A percentile compares a stretch with the other conserved stretches of the same genome.
Evolutionary conservation across 169 alveolate species (phyloP).

Genomic region (Plasmodium gaboni): DNA sequence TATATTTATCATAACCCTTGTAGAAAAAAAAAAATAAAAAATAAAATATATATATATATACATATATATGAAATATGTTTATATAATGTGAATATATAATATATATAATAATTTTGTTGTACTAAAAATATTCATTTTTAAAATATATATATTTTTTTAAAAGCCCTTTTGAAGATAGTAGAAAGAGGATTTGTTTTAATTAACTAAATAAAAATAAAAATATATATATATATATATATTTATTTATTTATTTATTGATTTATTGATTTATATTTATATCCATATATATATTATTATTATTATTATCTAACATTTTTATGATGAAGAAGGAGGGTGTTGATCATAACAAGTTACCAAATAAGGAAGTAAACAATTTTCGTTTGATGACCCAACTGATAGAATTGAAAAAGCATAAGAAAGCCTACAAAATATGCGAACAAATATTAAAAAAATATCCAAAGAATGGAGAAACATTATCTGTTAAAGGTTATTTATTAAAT

Average conservation of each 20-base stretch:
- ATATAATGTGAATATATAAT: too few species aligned
- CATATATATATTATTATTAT: neutral
- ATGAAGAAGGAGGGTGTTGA: constrained; percentile 48
- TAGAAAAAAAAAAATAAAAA: too few species aligned
- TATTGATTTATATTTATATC: neutral
- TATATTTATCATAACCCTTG: too few species aligned
- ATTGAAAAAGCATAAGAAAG: constrained; percentile 63
- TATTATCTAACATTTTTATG: neutral
- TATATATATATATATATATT: neutral
- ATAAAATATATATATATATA: too few species aligned
- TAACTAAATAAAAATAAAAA: too few species aligned
- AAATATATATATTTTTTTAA: too few species aligned
- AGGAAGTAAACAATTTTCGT: constrained; percentile 70
- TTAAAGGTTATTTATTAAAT: constrained; percentile 59
- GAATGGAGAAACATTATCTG: constrained; percentile 66
- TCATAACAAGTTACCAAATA: constrained; percentile 27
- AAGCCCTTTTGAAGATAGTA: too few species aligned
- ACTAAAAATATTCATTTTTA: too few species aligned
- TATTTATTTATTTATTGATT: neutral
- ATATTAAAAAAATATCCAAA: constrained; percentile 66
- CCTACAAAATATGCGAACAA: constrained; percentile 69
- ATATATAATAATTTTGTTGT: too few species aligned
- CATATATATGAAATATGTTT: too few species aligned
- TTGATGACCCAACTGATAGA: constrained; percentile 68
- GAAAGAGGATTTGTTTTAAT: too few species aligned